These are phyloP conservation scores for Saccharomyces hybrid DNA, from an alignment of 1,139 yeast genomes.

Conservation along the genomic window DNA sequence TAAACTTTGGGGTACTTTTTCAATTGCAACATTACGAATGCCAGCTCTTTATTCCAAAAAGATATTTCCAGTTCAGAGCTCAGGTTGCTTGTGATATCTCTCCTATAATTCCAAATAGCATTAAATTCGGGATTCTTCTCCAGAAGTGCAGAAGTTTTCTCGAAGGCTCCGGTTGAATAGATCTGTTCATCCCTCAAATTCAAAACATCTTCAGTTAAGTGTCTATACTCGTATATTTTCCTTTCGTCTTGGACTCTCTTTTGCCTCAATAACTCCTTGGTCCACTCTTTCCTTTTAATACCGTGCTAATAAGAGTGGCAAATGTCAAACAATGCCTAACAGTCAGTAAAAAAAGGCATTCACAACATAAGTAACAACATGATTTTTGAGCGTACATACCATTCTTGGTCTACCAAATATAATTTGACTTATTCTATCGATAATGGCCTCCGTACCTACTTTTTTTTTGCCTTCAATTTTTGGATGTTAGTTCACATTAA, in stretches of 20 bases:
- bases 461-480: neutral
- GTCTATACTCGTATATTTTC: conserved; percentile 50
- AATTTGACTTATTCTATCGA: no score
- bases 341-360: conserved; percentile 1
- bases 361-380: conserved; percentile 1
- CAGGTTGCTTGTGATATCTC: conserved; percentile 51
- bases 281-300: conserved; percentile 51
- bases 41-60: conserved; percentile 52
- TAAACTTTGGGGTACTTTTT: conserved; percentile 77
- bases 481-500: no score
- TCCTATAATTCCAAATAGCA: conserved; percentile 83
- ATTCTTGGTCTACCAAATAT: no score
- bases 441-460: no score
- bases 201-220: conserved; percentile 41
- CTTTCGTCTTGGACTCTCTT: conserved; percentile 50
- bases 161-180: conserved; percentile 41
- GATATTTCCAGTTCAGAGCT: conserved; percentile 20
- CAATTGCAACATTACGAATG: conserved; percentile 52
- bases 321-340: neutral
- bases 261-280: conserved; percentile 47
- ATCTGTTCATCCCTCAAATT: conserved; percentile 31
- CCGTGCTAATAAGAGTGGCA: conserved; percentile 46
- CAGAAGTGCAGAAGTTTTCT: conserved; percentile 50
- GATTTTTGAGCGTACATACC: conserved; percentile 4
- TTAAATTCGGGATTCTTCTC: conserved; percentile 78